Base-by-base conservation (phyloP, 73 alveolate species). In the Strombidium stylifer region DNA sequence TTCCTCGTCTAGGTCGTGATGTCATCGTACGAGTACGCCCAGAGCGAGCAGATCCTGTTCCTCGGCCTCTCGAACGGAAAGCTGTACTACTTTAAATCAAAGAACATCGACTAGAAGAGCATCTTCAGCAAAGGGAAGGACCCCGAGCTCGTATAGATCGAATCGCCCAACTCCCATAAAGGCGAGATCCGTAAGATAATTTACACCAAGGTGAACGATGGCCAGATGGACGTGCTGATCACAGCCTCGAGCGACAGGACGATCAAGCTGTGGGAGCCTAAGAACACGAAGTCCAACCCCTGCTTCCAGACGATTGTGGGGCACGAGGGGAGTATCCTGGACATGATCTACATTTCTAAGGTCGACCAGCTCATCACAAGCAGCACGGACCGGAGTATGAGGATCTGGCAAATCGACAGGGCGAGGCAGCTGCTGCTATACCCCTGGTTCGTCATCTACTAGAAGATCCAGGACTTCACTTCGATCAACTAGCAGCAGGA, bases 371-470 rank as follows among this genome's bases (percentile, higher is more conserved):
- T 91, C 16, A 70, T 86, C n/a, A 50, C 93, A 11, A 71, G 91
- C 14, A 67, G 91, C 19, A 91, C 94, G 32, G 98, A 91, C 56
- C 71, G 73, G 77, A 87, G 91, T 1, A 61, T 91, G 55, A 28
- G 89, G 31, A 87, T 91, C 36, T 91, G 98, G 96, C 73, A 67
- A 55, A 46, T 82, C 36, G 96, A 91, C 56, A 79, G 74, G 48
- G 98, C 96, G 10, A 52, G 98, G 59, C 92, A 91, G 66, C 79
- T 87, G n/a, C 56, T 91, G 64, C 76, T 87, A 72, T 91, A 87
- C 60, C 98, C 98, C 27, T 91, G 94, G 93, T 91, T 86, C 53
- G 96, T 83, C 12, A 81, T 86, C 21, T 57, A 77, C 21, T 85
- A 91, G 49, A 80, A 62, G 0, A 82, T 91, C 8, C 69, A 77